These are phyloP conservation scores for Schizonepeta tenuifolia DNA, from an alignment of 257 asterid genomes.

Conservation along the genomic window DNA sequence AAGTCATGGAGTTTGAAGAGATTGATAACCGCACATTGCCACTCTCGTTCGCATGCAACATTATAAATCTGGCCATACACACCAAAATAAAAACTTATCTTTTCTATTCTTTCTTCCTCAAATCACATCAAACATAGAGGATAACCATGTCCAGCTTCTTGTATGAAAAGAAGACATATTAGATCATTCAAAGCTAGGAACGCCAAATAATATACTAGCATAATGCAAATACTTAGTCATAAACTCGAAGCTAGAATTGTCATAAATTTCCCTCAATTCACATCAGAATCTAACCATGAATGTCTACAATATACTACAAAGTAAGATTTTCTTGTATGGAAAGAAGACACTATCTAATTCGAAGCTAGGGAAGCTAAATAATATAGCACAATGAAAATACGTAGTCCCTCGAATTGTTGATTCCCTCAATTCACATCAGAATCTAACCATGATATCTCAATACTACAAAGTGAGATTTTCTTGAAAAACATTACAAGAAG, in stretches of 20 bases:
- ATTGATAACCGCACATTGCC: background rate
- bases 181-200: too few species aligned
- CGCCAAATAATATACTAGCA: too few species aligned
- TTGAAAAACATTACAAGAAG: background rate
- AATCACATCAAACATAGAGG: background rate
- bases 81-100: background rate
- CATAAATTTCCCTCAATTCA: too few species aligned
- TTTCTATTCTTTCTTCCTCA: background rate
- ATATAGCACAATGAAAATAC: background rate
- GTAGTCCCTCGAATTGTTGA: background rate
- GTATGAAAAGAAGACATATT: background rate
- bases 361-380: background rate
- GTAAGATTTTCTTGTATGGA: too few species aligned
- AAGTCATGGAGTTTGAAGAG: background rate
- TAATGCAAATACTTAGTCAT: too few species aligned
- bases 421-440: background rate
- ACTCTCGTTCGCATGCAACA: background rate
- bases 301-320: too few species aligned
- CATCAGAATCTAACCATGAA: too few species aligned
- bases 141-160: background rate
- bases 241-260: too few species aligned
- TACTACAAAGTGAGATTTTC: background rate
- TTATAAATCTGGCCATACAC: background rate
- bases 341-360: too few species aligned
- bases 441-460: background rate